Evolutionary conservation across 805 yeast genomes (phyloP), one percentile per base, ranked within the genome.

Genomic region (Kodamaea fukazawae): DNA sequence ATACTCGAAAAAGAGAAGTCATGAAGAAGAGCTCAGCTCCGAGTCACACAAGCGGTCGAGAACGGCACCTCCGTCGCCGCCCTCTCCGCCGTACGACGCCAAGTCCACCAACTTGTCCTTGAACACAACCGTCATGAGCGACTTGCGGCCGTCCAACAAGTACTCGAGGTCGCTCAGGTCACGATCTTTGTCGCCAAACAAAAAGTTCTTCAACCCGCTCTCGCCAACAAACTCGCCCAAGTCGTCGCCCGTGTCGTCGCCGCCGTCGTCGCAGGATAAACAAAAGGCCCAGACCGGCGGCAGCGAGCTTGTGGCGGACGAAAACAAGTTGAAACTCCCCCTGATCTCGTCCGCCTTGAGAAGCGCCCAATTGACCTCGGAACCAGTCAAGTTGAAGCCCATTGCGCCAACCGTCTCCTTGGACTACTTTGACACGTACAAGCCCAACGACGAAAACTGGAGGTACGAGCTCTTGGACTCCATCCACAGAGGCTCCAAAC

Each of bases 41-140:
- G 18, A 23, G 10, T 20, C 18, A 11, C 33, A 35, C 36, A 71
- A 71, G 49, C 55, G 72, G 36, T 60, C 73, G n/a, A 59, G 67
- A 50, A 70, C 75, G 7, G 75, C 75, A 3, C 75, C 76, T 25
- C 71, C 75, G 9, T 67, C 71, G 12, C 66, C 67, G 8, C 70
- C 66, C n/a, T 51, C 46, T 17, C 49, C 48, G 4, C 49, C 49
- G 7, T 38, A 41, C 36, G 51, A 45, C 14, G 12, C 36, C 7
- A 10, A 38, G 16, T 14, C 13, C 15, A 32, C 6, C 13, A 31
- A 10, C 20, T 16, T 12, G 16, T n/a, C 34, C 26, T 33, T 34
- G 31, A 26, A 13, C 37, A 28, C 37, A 14, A 28, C 37, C n/a
- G 14, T 34, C 37, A 26, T 34, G 12, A 22, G 12, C 13, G 41